Evolutionary conservation across 495 filamentous ascomycete species (phyloP).

Genomic region (Articulospora tetracladia): DNA sequence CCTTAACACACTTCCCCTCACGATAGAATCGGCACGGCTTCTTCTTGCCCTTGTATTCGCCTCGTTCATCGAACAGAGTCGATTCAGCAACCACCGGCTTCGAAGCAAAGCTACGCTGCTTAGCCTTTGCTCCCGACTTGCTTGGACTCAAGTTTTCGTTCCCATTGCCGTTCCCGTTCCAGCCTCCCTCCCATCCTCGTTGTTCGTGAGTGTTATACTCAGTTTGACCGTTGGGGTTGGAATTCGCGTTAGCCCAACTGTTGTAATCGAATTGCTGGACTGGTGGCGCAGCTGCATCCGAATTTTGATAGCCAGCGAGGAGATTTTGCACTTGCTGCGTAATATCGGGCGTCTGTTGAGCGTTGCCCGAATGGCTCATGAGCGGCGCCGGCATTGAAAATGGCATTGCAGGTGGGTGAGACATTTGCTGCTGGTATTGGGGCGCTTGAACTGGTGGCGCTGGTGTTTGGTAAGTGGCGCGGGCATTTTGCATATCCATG

Average conservation of each 20-base stretch:
- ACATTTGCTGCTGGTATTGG: constrained; percentile 9
- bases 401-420: not conserved
- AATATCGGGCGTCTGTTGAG: not conserved
- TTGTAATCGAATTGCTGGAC: constrained; percentile 12
- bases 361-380: not conserved
- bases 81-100: constrained; percentile 4
- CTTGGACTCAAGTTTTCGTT: constrained; percentile 6
- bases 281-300: not conserved
- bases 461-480: constrained; percentile 1
- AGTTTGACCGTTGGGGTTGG: not conserved
- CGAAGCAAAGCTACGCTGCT: constrained; percentile 11
- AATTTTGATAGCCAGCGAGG: constrained; percentile 6
- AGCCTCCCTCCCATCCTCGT: constrained; percentile 17
- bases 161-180: constrained; percentile 1
- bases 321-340: constrained; percentile 9
- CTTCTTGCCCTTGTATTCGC: constrained; percentile 32
- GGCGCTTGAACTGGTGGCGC: constrained; percentile 5
- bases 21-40: constrained; percentile 74
- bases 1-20: constrained; percentile 78
- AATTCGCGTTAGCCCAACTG: constrained; percentile 1
- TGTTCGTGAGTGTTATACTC: not conserved
- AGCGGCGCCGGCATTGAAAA: constrained; percentile 13
- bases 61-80: constrained; percentile 17
- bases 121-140: constrained; percentile 7
- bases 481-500: not conserved